Base-by-base conservation (phyloP, 257 asterid species). In the Primulina eburnea region DNA sequence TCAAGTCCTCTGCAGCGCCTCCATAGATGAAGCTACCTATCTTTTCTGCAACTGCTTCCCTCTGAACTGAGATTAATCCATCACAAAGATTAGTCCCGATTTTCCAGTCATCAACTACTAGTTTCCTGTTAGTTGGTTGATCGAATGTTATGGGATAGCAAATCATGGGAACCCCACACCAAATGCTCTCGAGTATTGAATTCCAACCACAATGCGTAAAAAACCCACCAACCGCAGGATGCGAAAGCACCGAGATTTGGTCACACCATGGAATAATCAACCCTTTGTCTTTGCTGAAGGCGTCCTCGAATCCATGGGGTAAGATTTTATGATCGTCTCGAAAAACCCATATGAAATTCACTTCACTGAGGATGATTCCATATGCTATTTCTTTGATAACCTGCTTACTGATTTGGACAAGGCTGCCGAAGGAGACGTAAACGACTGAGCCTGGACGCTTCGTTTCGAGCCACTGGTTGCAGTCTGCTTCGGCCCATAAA, bases 281-380 rank as follows among this genome's bases (percentile, higher is more conserved):
- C 62, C 81, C 78, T 17, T 62, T 67, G 21, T 64, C 72, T 33
- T 18, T 28, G 50, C 53, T 17, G 2, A 35, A 35, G 0, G 30
- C 16, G 12, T 77, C 75, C n/a, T 6, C 20, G 7, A 73, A 71
- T 63, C 16, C 71, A 57, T 1, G 6, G 10, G 64, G 60, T 38
- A 64, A 72, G n/a, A 70, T 14, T 29, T 72, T 9, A 3, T 2
- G 32, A 59, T 65, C 82, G 3, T 26, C 16, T 14, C 87, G 71
- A 26, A 80, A 62, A 0, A 83, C 85, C 87, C 87, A 80, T 43
- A 83, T 43, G 50, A 83, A 83, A 61, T 68, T 78, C 28, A 71
- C 77, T 34, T 64, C 69, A 40, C 85, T 80, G 0, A 64, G 63
- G 21, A 76, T 9, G 71, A 80, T 28, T 4, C 81, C 84, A 33